phyloP scores from a whole-genome alignment of 768 basidiomycete species.

The Phanerochaete carnosa region DNA sequence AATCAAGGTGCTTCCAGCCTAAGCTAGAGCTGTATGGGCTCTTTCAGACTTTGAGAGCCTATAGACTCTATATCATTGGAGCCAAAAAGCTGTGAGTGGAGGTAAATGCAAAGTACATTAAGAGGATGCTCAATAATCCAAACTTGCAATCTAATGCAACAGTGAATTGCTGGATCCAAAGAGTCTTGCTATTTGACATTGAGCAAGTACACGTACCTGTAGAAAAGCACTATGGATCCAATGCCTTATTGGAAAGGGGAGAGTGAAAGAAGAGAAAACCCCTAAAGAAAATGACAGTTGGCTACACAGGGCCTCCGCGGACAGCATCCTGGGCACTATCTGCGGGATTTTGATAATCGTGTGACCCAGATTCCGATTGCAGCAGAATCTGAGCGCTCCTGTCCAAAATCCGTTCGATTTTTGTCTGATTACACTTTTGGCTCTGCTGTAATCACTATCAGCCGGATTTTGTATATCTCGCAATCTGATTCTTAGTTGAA shows the following conservation, averaged over 20 bases:
- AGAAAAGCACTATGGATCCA: constrained; percentile 29
- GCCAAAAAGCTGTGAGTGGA: constrained; percentile 31
- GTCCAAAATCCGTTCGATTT: too few species aligned
- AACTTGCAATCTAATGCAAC: constrained; percentile 34
- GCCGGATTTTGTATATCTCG: too few species aligned
- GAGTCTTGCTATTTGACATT: constrained; percentile 37
- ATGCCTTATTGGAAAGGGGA: constrained; percentile 32
- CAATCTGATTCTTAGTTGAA: too few species aligned
- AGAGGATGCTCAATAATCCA: constrained; percentile 40
- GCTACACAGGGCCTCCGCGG: too few species aligned
- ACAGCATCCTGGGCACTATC: too few species aligned
- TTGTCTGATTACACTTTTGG: too few species aligned
- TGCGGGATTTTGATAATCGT: too few species aligned
- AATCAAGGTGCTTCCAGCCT: constrained; percentile 23
- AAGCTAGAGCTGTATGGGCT: constrained; percentile 27
- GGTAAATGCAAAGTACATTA: constrained; percentile 38
- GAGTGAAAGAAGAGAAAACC: constrained; percentile 11
- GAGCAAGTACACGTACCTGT: constrained; percentile 35
- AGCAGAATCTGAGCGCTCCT: too few species aligned
- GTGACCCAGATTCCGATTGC: too few species aligned
- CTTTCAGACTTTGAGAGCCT: constrained; percentile 18
- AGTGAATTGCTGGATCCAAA: constrained; percentile 40
- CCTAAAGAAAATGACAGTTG: constrained; percentile 9
- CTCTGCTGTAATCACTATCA: too few species aligned
- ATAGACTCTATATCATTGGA: constrained; percentile 26